phyloP scores from a whole-genome alignment of 805 yeast genomes.

The Schwanniomyces occidentalis region DNA sequence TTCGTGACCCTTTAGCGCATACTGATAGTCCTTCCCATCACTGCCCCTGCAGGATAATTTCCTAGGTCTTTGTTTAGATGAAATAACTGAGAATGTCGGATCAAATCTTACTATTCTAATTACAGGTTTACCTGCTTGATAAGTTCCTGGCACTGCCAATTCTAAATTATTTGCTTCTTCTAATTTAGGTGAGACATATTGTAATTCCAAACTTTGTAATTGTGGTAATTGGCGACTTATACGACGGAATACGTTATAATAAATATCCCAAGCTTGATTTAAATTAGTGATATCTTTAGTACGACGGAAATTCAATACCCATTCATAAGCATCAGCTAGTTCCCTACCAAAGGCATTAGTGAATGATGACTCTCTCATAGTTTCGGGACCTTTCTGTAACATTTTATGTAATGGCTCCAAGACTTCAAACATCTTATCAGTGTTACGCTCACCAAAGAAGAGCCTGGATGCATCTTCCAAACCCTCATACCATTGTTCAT shows the following conservation, averaged over 20 bases:
- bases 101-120: conserved; percentile 74
- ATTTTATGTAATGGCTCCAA: conserved; percentile 85
- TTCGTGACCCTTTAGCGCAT: conserved; percentile 89
- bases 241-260: conserved; percentile 89
- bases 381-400: conserved; percentile 85
- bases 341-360: conserved; percentile 93
- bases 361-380: conserved; percentile 89
- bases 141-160: conserved; percentile 92
- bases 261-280: conserved; percentile 98
- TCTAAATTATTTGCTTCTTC: conserved; percentile 76
- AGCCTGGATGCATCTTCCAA: conserved; percentile 93
- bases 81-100: conserved; percentile 79
- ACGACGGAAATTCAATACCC: conserved; percentile 83
- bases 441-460: conserved; percentile 91
- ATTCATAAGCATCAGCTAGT: conserved; percentile 86
- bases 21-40: conserved; percentile 89
- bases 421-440: conserved; percentile 91
- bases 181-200: conserved; percentile 90
- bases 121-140: conserved; percentile 78
- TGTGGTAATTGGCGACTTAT: conserved; percentile 89
- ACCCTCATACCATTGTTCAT: conserved; percentile 97
- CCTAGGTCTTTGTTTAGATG: conserved; percentile 96
- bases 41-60: conserved; percentile 76
- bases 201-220: conserved; percentile 80
- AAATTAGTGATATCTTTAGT: conserved; percentile 84